phyloP scores from a whole-genome alignment of 2,329 filamentous ascomycete genomes.

The Diaporthe vaccinii region DNA sequence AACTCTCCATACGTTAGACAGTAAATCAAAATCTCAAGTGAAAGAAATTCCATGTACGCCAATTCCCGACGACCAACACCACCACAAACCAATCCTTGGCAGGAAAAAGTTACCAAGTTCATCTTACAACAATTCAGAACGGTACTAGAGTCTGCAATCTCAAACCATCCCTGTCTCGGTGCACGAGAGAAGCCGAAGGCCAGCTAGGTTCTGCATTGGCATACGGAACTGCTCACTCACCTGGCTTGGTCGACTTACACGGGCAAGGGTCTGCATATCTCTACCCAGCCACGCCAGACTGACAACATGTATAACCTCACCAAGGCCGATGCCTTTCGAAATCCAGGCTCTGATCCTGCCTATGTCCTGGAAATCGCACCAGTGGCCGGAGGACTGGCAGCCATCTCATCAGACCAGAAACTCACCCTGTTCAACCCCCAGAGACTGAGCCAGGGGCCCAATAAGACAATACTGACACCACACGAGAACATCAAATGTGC shows the following conservation, averaged over 20 bases:
- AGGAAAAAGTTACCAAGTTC: too few species aligned
- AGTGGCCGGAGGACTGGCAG: constrained; percentile 61
- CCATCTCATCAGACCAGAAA: constrained; percentile 77
- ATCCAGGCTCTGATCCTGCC: constrained; percentile 56
- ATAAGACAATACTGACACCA: constrained; percentile 62
- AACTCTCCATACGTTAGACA: not conserved
- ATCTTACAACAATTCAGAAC: too few species aligned
- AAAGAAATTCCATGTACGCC: constrained; percentile 2
- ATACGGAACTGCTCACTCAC: not conserved
- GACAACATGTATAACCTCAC: constrained; percentile 58
- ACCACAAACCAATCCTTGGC: not conserved
- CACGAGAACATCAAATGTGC: constrained; percentile 76
- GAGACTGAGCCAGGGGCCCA: constrained; percentile 65
- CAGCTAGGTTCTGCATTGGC: not conserved
- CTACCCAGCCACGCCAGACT: not conserved
- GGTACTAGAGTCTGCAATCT: too few species aligned
- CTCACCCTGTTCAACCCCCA: constrained; percentile 74
- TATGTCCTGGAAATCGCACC: constrained; percentile 72
- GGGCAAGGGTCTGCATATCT: not conserved
- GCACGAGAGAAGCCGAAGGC: not conserved
- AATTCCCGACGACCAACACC: not conserved
- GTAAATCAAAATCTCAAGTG: not conserved
- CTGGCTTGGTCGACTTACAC: constrained; percentile 21
- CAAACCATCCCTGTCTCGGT: too few species aligned
- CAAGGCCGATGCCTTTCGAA: constrained; percentile 55